A percentile compares a stretch with the other conserved stretches of the same genome.
Evolutionary conservation across 805 yeast species (phyloP).

Genomic region (Wickerhamiella domercqiae): DNA sequence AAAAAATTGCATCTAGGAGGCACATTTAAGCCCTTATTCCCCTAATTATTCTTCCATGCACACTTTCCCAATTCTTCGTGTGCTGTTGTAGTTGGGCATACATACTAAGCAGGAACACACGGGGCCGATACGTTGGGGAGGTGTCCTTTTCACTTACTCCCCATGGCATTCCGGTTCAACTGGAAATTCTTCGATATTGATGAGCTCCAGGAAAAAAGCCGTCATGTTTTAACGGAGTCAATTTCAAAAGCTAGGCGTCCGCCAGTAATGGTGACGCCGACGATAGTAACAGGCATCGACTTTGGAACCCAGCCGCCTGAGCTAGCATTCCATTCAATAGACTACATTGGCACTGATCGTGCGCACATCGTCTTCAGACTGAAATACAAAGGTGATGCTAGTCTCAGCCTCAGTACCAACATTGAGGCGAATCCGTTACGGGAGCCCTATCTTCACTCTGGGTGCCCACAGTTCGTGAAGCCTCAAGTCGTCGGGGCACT

Average conservation of each 20-base stretch:
- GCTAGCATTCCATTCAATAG: conserved; percentile 49
- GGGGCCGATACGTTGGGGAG: no score
- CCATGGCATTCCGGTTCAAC: conserved; percentile 41
- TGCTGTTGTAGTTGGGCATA: no score
- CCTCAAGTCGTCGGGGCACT: conserved; percentile 19
- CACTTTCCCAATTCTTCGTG: no score
- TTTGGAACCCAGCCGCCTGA: conserved; percentile 64
- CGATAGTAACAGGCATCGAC: conserved; percentile 49
- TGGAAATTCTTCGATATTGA: conserved; percentile 64
- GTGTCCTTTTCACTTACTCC: not conserved
- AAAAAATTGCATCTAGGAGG: no score
- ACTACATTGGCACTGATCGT: conserved; percentile 44
- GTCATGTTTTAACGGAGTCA: conserved; percentile 21
- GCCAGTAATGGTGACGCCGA: conserved; percentile 26
- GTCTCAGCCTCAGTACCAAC: conserved; percentile 50
- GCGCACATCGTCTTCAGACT: conserved; percentile 45
- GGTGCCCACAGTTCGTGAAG: conserved; percentile 15
- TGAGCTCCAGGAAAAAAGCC: conserved; percentile 44
- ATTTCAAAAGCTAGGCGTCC: conserved; percentile 23
- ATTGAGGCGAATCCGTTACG: conserved; percentile 60
- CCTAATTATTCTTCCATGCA: no score
- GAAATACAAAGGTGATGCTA: conserved; percentile 61
- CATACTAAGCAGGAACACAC: no score
- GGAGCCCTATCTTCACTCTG: conserved; percentile 22
- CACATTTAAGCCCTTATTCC: no score